These are phyloP conservation scores for Heliosperma pusillum DNA, from an alignment of 148 eudicot species.

Conservation along the genomic window DNA sequence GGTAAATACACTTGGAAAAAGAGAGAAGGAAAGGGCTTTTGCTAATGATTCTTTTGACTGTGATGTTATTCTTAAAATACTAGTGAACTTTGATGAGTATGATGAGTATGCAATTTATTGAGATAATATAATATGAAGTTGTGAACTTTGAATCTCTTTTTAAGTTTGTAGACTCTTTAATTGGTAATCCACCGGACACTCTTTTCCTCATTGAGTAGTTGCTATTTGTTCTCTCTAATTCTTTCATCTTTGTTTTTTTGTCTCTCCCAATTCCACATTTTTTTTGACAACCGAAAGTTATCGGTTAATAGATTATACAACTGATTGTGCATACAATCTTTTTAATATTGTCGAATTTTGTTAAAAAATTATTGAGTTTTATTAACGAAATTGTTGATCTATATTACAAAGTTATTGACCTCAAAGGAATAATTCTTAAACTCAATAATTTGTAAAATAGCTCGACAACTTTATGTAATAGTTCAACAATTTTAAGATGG, in stretches of 20 bases:
- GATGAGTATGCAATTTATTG: too few species aligned
- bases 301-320: too few species aligned
- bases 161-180: background rate
- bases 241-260: background rate
- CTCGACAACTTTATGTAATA: too few species aligned
- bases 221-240: constrained; percentile 7
- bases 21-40: background rate
- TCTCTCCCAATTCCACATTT: background rate
- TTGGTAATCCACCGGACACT: constrained; percentile 6
- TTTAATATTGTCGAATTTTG: too few species aligned
- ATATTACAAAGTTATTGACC: too few species aligned
- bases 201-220: constrained; percentile 1
- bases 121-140: background rate
- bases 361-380: too few species aligned
- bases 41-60: background rate
- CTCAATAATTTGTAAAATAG: too few species aligned
- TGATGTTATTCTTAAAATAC: background rate
- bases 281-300: too few species aligned
- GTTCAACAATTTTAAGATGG: too few species aligned
- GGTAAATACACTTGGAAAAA: constrained; percentile 13
- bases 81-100: background rate
- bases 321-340: too few species aligned
- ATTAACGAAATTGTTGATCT: too few species aligned
- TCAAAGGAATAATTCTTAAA: too few species aligned
- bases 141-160: constrained; percentile 16